Evolutionary conservation across 139 green algal species (phyloP).

Genomic region (Chlamydomonas asymmetrica): DNA sequence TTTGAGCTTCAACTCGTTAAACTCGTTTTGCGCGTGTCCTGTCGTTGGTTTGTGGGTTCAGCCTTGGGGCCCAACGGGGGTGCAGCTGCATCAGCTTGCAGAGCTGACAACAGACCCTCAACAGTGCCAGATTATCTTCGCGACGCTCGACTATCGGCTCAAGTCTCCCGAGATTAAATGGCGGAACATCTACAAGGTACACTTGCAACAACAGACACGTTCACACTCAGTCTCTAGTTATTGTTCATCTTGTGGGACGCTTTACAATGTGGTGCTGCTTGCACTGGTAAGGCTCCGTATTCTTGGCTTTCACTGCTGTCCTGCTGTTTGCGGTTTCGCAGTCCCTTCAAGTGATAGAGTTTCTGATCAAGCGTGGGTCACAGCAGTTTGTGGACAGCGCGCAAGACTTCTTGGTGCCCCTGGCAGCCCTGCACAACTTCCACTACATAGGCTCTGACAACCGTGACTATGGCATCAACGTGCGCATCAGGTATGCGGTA

Average conservation of each 20-base stretch:
- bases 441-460: constrained; percentile 61
- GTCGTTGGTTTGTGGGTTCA: constrained; percentile 9
- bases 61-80: constrained; percentile 77
- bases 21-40: neutral
- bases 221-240: neutral
- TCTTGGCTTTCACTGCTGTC: neutral
- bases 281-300: neutral
- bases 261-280: too few species aligned
- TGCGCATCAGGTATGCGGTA: constrained; percentile 77
- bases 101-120: constrained; percentile 48
- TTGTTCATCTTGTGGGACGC: neutral
- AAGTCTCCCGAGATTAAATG: constrained; percentile 69
- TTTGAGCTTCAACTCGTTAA: too few species aligned
- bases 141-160: constrained; percentile 67
- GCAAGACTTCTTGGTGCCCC: constrained; percentile 35
- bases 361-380: constrained; percentile 67
- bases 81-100: constrained; percentile 68
- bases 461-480: constrained; percentile 83
- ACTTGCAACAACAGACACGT: too few species aligned
- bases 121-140: constrained; percentile 67
- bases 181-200: constrained; percentile 86
- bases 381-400: constrained; percentile 42
- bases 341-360: constrained; percentile 87
- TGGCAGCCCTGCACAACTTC: constrained; percentile 76
- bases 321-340: constrained; percentile 13